These are phyloP conservation scores for Termitomyces sp. DNA, from an alignment of 768 basidiomycete genomes.

Conservation along the genomic window DNA sequence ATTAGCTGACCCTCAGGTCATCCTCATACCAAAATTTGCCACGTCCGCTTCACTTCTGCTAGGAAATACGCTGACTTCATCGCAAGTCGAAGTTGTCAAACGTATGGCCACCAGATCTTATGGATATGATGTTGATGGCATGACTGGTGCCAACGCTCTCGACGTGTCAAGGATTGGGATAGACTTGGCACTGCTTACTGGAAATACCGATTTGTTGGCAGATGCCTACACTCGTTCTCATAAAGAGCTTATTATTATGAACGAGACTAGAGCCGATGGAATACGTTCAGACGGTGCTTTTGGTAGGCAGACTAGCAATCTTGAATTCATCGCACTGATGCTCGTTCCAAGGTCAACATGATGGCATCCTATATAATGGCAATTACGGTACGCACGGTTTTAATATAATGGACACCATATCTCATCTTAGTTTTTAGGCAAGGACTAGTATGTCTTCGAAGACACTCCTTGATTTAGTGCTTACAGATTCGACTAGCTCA, in stretches of 20 bases:
- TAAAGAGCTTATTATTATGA: slow-evolving; percentile 45
- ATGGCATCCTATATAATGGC: slow-evolving; percentile 63
- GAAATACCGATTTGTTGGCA: slow-evolving; percentile 37
- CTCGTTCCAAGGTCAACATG: slow-evolving; percentile 41
- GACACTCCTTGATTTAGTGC: neutral
- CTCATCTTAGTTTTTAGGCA: slow-evolving; percentile 27
- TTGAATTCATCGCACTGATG: neutral
- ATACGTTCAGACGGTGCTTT: slow-evolving; percentile 52
- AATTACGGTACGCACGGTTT: slow-evolving; percentile 48
- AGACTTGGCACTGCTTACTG: slow-evolving; percentile 38
- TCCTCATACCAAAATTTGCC: slow-evolving; percentile 45
- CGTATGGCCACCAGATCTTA: slow-evolving; percentile 39
- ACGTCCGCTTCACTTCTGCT: slow-evolving; percentile 44
- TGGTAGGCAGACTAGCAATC: slow-evolving; percentile 20
- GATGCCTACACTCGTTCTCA: slow-evolving; percentile 52
- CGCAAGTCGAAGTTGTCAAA: slow-evolving; percentile 29
- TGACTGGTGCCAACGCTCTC: slow-evolving; percentile 52
- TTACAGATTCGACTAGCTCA: slow-evolving; percentile 28
- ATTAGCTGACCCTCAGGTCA: slow-evolving; percentile 28
- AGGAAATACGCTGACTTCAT: slow-evolving; percentile 25
- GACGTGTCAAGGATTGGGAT: slow-evolving; percentile 62
- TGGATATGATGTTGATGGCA: slow-evolving; percentile 32
- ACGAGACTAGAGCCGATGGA: slow-evolving; percentile 50
- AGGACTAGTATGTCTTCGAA: slow-evolving; percentile 34
- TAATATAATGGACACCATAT: neutral